Percentiles rank a stretch among this genome's conserved stretches.
Evolutionary conservation across 805 yeast genomes (phyloP).

Genomic region (Sugiyamaella valdiviana): DNA sequence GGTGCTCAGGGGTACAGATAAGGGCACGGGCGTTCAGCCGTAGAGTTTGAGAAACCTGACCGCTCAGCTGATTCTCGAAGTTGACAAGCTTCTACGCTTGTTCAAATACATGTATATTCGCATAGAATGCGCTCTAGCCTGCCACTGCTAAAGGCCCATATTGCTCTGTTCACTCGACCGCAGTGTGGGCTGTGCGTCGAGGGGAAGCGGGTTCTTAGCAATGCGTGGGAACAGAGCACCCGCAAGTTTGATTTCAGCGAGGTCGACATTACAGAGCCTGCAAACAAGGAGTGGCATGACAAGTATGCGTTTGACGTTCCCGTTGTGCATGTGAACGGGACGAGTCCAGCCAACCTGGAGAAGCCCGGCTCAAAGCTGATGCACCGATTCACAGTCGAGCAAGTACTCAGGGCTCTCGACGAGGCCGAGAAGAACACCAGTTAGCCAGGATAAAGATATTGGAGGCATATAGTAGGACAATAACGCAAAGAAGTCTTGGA

Average conservation of each 20-base stretch:
- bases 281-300: conserved; percentile 32
- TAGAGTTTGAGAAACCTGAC: neutral
- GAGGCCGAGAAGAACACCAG: neutral
- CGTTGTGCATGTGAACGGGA: conserved; percentile 26
- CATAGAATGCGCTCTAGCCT: conserved; percentile 8
- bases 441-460: neutral
- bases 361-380: conserved; percentile 16
- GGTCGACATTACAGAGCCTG: conserved; percentile 32
- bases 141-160: conserved; percentile 1
- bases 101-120: neutral
- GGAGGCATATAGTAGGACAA: neutral
- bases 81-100: neutral
- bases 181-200: conserved; percentile 33
- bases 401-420: conserved; percentile 16
- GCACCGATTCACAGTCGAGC: conserved; percentile 24
- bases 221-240: conserved; percentile 17
- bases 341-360: conserved; percentile 12
- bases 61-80: neutral
- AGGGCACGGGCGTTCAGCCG: neutral
- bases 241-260: conserved; percentile 19
- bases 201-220: conserved; percentile 24
- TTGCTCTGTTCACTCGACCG: conserved; percentile 32
- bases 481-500: neutral
- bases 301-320: conserved; percentile 36
- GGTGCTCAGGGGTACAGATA: neutral